These are phyloP conservation scores for Mallotus repandus DNA, from an alignment of 441 rosid genomes.

Conservation along the genomic window DNA sequence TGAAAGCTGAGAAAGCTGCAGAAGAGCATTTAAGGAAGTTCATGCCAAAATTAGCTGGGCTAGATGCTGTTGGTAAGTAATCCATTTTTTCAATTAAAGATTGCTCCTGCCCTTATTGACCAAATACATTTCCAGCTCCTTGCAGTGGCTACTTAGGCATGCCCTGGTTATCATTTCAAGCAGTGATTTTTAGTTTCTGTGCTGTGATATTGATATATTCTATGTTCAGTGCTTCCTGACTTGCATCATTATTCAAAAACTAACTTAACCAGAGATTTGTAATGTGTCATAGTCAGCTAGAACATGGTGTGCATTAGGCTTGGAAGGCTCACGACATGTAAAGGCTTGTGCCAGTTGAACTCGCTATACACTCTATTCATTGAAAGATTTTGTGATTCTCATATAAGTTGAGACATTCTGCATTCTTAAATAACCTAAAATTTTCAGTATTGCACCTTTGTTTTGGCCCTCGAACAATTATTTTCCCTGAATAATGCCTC, in stretches of 20 bases:
- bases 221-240: not conserved
- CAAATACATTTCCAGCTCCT: not conserved
- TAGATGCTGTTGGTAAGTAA: conserved; percentile 76
- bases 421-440: too few relatives aligned
- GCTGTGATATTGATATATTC: not conserved
- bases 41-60: conserved; percentile 87
- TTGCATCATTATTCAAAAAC: too few relatives aligned
- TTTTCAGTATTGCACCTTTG: not conserved
- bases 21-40: conserved; percentile 80
- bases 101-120: not conserved
- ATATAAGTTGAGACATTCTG: not conserved
- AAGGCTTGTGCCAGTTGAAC: too few relatives aligned
- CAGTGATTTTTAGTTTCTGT: not conserved
- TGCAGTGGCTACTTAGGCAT: not conserved
- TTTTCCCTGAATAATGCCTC: too few relatives aligned
- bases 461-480: not conserved
- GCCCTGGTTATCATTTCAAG: not conserved
- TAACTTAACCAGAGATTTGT: too few relatives aligned
- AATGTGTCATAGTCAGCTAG: too few relatives aligned
- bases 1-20: conserved; percentile 88
- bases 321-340: too few relatives aligned
- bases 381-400: not conserved
- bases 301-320: too few relatives aligned
- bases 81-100: not conserved
- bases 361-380: not conserved